A percentile compares a stretch with the other conserved stretches of the same genome.
Conservation (phyloP, 257 asterid species). For the Fraxinus pennsylvanica region DNA sequence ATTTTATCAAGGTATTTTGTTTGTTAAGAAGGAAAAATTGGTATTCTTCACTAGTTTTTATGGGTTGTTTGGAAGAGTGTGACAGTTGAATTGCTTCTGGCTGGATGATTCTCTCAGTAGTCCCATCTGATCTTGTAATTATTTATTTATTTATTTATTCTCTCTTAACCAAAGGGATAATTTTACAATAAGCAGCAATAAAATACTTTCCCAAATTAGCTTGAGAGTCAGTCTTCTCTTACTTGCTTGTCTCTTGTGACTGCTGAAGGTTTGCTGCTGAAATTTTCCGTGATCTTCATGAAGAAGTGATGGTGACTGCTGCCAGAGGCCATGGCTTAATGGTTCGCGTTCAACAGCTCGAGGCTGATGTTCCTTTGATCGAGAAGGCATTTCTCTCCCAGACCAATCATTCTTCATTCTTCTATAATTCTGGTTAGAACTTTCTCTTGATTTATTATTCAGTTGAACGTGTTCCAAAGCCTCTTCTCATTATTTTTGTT, state of each 20-base stretch:
- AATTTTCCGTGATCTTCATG: conserved; percentile 86
- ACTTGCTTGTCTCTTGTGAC: conserved; percentile 32
- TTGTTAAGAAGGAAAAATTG: not conserved
- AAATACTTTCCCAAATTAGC: not conserved
- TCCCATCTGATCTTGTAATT: not conserved
- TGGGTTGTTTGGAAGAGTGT: not conserved
- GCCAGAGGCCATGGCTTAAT: conserved; percentile 80
- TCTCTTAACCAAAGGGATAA: not conserved
- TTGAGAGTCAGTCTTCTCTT: not conserved
- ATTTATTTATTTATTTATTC: too few relatives aligned
- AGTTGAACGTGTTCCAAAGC: not conserved
- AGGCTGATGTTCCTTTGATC: conserved; percentile 71
- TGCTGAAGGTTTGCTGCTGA: conserved; percentile 92
- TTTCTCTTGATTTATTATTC: conserved; percentile 22
- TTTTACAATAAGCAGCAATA: not conserved
- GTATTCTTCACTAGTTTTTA: not conserved
- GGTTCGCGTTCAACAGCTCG: conserved; percentile 88
- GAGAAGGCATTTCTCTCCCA: conserved; percentile 90
- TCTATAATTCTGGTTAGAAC: conserved; percentile 64
- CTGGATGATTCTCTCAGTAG: not conserved
- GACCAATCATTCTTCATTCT: conserved; percentile 78
- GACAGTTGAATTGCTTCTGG: not conserved
- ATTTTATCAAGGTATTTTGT: not conserved
- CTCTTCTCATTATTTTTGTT: not conserved
- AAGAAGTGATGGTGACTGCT: conserved; percentile 89